Evolutionary conservation across 2,329 filamentous ascomycete genomes (phyloP), one percentile per base, ranked within the genome.

Genomic region (Ophiostoma piceae): DNA sequence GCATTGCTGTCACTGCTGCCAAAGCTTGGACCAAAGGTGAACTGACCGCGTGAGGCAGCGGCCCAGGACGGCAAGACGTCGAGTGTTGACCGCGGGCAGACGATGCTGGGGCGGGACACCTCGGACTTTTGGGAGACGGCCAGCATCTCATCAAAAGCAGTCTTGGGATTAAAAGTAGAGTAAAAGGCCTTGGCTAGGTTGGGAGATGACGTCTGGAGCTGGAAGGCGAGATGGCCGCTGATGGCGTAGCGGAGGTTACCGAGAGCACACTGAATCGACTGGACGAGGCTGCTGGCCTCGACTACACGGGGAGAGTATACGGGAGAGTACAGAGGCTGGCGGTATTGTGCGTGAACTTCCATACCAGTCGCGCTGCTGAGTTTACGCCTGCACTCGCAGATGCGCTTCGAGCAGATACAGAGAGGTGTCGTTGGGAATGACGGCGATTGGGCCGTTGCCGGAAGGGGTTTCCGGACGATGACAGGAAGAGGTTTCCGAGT

Each of bases 211-310:
- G 65, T 39, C 22, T 66, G 65, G 0, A 71, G 57, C 12, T n/a
- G 37, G 4, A 86, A 77, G 14, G 82, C 83, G 0, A 79, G 78
- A 29, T 79, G 77, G 29, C 84, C 84, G 73, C 77, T 79, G 60
- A 86, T 78, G 12, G 80, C 80, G 74, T 84, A 85, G 26, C 78
- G 80, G 1, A 83, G 78, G 74, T 83, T 80, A 22, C 74, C 73
- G 26, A 86, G 78, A 4, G 78, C 75, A 0, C 67, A 66, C 70
- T 81, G 78, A 60, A 86, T 74, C n/a, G 75, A 74, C 32, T 75
- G 73, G 72, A 84, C 79, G 37, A 84, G 71, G 66, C 39, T 19
- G 39, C 29, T 39, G 62, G 26, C 62, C n/a, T 29, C 4, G 26
- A n/a, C 11, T 39, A 9, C 16, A 22, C n/a, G 62, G 12, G 26